phyloP scores from a whole-genome alignment of 257 asterid species.

The Ilex asprella region DNA sequence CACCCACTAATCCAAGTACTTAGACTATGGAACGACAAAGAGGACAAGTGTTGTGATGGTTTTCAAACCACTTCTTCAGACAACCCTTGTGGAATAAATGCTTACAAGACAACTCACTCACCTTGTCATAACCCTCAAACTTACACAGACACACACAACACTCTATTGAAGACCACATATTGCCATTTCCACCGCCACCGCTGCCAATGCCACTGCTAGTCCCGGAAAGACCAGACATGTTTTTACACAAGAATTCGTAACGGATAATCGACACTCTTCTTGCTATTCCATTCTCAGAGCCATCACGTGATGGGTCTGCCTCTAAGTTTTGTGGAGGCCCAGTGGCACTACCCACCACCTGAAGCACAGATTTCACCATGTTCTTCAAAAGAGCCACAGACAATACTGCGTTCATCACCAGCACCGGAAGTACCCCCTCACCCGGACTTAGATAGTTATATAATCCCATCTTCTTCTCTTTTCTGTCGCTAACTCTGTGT shows the following conservation, averaged over 20 bases:
- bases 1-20: neutral
- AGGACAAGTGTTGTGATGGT: conserved; percentile 49
- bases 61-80: conserved; percentile 54
- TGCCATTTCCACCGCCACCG: neutral
- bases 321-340: conserved; percentile 13
- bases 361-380: conserved; percentile 32
- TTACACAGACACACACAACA: conserved; percentile 43
- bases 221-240: conserved; percentile 3
- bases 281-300: conserved; percentile 2
- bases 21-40: conserved; percentile 45
- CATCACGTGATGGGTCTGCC: conserved; percentile 11
- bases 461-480: conserved; percentile 25
- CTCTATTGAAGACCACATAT: conserved; percentile 13
- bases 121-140: conserved; percentile 43
- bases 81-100: conserved; percentile 64
- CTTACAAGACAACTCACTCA: conserved; percentile 61
- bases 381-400: conserved; percentile 32
- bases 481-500: too few relatives aligned
- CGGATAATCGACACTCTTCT: conserved; percentile 32
- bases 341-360: conserved; percentile 13
- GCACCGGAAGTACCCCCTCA: conserved; percentile 40
- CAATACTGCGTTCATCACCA: conserved; percentile 38
- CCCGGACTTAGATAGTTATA: conserved; percentile 33
- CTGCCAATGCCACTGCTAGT: neutral
- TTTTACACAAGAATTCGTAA: conserved; percentile 26